phyloP scores from a whole-genome alignment of 2,329 filamentous ascomycete species.

The Calonectria ilicicola region DNA sequence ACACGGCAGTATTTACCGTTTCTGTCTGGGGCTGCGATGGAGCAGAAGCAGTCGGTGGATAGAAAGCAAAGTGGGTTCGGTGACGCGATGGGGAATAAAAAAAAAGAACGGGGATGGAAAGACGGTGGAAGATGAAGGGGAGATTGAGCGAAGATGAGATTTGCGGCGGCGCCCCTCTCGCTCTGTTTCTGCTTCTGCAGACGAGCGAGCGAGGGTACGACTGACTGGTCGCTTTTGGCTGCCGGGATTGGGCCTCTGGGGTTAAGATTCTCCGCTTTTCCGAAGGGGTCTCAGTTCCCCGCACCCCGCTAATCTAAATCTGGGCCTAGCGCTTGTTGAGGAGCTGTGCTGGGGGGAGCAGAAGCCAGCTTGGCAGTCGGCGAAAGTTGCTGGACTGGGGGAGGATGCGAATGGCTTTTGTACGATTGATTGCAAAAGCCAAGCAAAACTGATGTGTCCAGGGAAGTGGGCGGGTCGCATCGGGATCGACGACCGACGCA shows the following conservation, averaged over 20 bases:
- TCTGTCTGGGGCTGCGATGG: conserved; percentile 14
- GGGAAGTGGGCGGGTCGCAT: conserved; percentile 2
- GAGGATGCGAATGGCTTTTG: neutral
- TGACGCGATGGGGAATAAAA: conserved; percentile 26
- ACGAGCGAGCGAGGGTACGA: conserved; percentile 27
- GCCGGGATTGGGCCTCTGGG: conserved; percentile 24
- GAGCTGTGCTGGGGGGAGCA: conserved; percentile 2
- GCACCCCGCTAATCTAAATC: conserved; percentile 39
- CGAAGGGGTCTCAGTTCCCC: conserved; percentile 42
- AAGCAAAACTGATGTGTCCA: conserved; percentile 5
- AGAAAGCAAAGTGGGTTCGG: conserved; percentile 24
- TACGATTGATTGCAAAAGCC: neutral
- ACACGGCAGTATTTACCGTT: conserved; percentile 15
- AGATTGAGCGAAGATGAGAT: conserved; percentile 38
- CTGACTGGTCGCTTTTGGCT: conserved; percentile 4
- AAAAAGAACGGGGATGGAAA: conserved; percentile 24
- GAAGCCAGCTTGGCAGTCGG: conserved; percentile 13
- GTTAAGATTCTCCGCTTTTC: conserved; percentile 42
- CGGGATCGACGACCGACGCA: conserved; percentile 12
- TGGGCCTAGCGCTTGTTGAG: conserved; percentile 32
- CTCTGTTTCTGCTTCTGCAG: conserved; percentile 3
- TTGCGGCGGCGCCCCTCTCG: conserved; percentile 34
- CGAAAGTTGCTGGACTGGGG: neutral
- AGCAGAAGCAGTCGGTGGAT: conserved; percentile 19
- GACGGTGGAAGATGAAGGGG: conserved; percentile 30